A percentile compares a stretch with the other conserved stretches of the same genome.
Conservation (phyloP, 2,329 filamentous ascomycete genomes). For the Fusarium globosum region DNA sequence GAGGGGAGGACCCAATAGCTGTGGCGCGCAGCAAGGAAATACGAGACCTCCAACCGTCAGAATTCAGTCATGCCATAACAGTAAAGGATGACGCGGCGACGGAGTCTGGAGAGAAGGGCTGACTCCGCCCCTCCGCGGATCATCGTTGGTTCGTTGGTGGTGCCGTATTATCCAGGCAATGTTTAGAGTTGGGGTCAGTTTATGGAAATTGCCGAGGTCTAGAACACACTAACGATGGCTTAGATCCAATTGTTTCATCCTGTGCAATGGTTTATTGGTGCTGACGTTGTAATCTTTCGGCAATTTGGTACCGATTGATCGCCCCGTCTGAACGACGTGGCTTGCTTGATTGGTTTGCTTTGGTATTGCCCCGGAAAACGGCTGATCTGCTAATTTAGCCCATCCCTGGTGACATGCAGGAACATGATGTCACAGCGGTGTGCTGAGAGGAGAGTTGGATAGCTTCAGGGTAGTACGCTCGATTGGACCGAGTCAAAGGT, state of each 20-base stretch:
- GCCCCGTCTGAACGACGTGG: not conserved
- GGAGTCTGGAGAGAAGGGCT: not conserved
- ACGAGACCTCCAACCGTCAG: not conserved
- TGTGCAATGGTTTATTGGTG: not conserved
- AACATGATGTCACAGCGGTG: slow-evolving; percentile 5
- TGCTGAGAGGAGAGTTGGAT: not conserved
- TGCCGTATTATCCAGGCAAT: slow-evolving; percentile 5
- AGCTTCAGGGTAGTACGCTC: not conserved
- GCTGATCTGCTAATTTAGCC: not conserved
- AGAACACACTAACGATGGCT: not conserved
- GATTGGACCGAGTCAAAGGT: not conserved
- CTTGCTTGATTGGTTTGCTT: not conserved
- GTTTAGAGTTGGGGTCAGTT: not conserved
- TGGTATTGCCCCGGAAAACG: not conserved
- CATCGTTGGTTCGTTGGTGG: not conserved
- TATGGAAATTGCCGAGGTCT: not conserved
- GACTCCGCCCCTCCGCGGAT: not conserved
- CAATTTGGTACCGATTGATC: not conserved
- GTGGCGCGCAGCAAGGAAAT: not conserved
- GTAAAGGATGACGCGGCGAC: not conserved
- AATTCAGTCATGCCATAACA: not conserved
- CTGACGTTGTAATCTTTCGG: not conserved
- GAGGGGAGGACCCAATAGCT: not conserved
- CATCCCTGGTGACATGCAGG: not conserved
- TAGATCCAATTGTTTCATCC: not conserved